These are phyloP conservation scores for Cantharellus anzutake DNA, from an alignment of 768 basidiomycete species.

Conservation along the genomic window DNA sequence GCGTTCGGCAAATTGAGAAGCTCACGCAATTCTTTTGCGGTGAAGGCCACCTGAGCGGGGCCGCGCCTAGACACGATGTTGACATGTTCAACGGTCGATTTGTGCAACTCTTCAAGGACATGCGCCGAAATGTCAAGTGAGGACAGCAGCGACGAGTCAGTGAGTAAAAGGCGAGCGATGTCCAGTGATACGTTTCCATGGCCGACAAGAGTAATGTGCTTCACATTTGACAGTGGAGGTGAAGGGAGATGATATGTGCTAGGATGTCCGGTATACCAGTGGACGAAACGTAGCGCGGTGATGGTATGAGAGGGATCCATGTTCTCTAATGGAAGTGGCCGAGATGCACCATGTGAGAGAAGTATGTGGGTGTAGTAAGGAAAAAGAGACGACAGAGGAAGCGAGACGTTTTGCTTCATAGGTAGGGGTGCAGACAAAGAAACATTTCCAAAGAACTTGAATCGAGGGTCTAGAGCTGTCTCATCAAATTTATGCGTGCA, in stretches of 20 bases:
- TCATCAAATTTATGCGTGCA: constrained; percentile 90
- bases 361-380: constrained; percentile 69
- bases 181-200: constrained; percentile 94
- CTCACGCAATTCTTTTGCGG: constrained; percentile 84
- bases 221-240: constrained; percentile 41
- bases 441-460: constrained; percentile 86
- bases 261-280: constrained; percentile 95
- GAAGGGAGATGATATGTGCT: constrained; percentile 28
- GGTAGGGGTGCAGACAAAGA: constrained; percentile 13
- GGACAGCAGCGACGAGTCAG: constrained; percentile 36
- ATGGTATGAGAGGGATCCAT: constrained; percentile 28
- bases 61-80: constrained; percentile 75
- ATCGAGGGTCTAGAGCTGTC: constrained; percentile 56
- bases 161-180: constrained; percentile 76
- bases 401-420: constrained; percentile 27
- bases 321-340: constrained; percentile 30
- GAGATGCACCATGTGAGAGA: constrained; percentile 68
- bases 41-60: constrained; percentile 75
- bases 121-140: constrained; percentile 60
- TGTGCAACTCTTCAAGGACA: constrained; percentile 47
- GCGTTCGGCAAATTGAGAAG: constrained; percentile 45
- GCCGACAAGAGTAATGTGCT: constrained; percentile 72
- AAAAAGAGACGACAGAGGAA: constrained; percentile 44
- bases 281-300: constrained; percentile 69
- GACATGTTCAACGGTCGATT: constrained; percentile 51